Evolutionary conservation across 768 basidiomycete genomes (phyloP).

Genomic region (Myochromella boudieri): DNA sequence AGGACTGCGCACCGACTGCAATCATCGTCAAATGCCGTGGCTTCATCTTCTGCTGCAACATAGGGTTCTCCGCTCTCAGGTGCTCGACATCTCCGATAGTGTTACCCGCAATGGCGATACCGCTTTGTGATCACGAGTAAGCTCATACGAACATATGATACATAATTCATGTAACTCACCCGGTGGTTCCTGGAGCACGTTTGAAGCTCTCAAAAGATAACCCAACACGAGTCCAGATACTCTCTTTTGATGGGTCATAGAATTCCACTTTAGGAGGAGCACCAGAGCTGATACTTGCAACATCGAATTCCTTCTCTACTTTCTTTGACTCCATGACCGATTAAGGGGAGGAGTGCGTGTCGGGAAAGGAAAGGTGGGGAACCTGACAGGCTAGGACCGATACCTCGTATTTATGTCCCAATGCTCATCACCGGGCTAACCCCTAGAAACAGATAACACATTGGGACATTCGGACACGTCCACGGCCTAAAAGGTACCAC

Average conservation of each 20-base stretch:
- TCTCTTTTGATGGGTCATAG: conserved; percentile 49
- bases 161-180: conserved; percentile 26
- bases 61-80: conserved; percentile 38
- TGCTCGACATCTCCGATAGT: conserved; percentile 35
- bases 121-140: conserved; percentile 23
- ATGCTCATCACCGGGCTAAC: conserved; percentile 1
- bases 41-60: conserved; percentile 51
- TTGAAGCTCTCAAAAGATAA: conserved; percentile 44
- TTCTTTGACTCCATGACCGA: conserved; percentile 28
- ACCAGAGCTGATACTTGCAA: conserved; percentile 28
- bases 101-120: conserved; percentile 35
- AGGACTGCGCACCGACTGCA: conserved; percentile 42
- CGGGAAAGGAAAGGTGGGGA: conserved; percentile 7
- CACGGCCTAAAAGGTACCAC: conserved; percentile 7
- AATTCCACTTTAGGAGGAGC: conserved; percentile 31
- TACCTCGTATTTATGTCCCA: conserved; percentile 9
- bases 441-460: conserved; percentile 7
- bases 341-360: conserved; percentile 1
- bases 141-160: not conserved
- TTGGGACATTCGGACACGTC: not conserved
- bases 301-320: conserved; percentile 33
- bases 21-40: conserved; percentile 47
- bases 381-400: not conserved
- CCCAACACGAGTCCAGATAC: conserved; percentile 43
- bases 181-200: conserved; percentile 45